Conservation (phyloP, 2,329 filamentous ascomycete genomes). For the Byssochlamys sp. region DNA sequence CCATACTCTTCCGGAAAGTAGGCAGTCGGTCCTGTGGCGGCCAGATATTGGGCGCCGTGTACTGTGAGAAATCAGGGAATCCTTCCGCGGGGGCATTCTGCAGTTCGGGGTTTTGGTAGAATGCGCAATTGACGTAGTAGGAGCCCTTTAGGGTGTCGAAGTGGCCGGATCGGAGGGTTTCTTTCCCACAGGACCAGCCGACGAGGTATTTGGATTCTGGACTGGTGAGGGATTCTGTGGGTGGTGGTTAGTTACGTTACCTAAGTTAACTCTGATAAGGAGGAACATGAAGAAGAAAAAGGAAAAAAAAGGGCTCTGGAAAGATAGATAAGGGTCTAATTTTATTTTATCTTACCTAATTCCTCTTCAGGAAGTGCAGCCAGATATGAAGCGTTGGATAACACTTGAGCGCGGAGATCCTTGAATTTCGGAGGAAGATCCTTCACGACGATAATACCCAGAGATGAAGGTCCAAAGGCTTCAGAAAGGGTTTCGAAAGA, state of each 20-base stretch:
- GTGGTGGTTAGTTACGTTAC: background rate
- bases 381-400: constrained; percentile 83
- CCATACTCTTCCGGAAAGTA: constrained; percentile 63
- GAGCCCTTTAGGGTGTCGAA: constrained; percentile 56
- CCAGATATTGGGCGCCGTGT: constrained; percentile 86
- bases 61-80: constrained; percentile 62
- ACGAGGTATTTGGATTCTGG: constrained; percentile 49
- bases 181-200: constrained; percentile 57
- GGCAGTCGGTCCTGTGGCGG: constrained; percentile 59
- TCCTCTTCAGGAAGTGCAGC: constrained; percentile 65
- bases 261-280: too few species aligned
- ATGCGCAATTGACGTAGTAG: constrained; percentile 55
- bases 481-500: constrained; percentile 40
- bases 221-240: constrained; percentile 32
- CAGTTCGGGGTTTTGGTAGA: constrained; percentile 35
- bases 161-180: constrained; percentile 51
- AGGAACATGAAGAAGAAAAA: constrained; percentile 4
- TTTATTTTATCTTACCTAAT: constrained; percentile 46
- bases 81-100: constrained; percentile 27
- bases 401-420: constrained; percentile 59
- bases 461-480: constrained; percentile 80
- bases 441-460: constrained; percentile 89
- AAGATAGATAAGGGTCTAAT: too few species aligned
- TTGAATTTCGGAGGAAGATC: constrained; percentile 66
- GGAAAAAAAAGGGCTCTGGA: background rate